Percentiles rank a stretch among this genome's conserved stretches.
phyloP scores from a whole-genome alignment of 176 grass and related monocot species.

The Musa acuminata region DNA sequence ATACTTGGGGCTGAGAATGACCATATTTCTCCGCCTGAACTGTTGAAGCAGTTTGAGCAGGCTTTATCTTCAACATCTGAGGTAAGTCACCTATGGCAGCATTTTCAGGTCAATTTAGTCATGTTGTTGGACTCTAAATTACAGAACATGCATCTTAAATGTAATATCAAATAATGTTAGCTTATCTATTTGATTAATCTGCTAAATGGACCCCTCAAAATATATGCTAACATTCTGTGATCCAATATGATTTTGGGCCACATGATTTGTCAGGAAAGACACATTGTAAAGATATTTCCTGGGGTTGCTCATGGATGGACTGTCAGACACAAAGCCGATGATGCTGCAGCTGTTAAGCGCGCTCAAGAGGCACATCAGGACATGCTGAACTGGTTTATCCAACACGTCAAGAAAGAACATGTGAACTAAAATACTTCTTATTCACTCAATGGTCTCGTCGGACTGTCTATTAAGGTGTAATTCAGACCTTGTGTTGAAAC shows the following conservation, averaged over 20 bases:
- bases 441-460: no score
- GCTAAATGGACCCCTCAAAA: neutral
- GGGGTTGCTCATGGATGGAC: constrained; percentile 32
- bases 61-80: constrained; percentile 24
- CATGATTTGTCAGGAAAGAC: constrained; percentile 14
- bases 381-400: constrained; percentile 23
- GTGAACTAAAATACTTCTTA: neutral
- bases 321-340: constrained; percentile 20
- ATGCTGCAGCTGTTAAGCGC: constrained; percentile 20
- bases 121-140: neutral
- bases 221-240: neutral
- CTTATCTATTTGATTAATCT: neutral
- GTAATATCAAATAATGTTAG: neutral
- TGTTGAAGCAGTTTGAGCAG: constrained; percentile 35
- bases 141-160: neutral
- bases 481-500: no score
- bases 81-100: constrained; percentile 17
- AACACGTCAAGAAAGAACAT: constrained; percentile 25
- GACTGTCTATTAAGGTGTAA: no score
- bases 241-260: no score
- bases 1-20: constrained; percentile 43
- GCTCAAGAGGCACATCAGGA: constrained; percentile 33
- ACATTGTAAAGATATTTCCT: constrained; percentile 31
- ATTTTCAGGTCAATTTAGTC: neutral
- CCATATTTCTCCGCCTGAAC: constrained; percentile 19